Base-by-base conservation (phyloP, 345 rosid species). In the Syzygium jambos region DNA sequence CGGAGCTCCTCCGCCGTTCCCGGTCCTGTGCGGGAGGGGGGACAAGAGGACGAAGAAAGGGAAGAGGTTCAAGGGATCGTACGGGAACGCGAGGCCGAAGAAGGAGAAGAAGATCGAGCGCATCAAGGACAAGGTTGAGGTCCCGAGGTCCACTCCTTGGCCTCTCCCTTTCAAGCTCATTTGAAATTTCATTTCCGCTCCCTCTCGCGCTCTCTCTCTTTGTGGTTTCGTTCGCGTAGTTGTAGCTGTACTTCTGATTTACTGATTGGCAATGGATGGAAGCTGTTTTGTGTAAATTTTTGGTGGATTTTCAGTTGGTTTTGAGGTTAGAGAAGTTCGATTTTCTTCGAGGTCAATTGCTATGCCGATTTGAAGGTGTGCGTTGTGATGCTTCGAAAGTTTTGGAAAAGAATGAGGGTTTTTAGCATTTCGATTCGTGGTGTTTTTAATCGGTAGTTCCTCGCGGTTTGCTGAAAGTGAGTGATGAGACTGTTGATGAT, bases 71-170 rank as follows among this genome's bases (percentile, higher is more conserved):
- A 96, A 94, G 65, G 98, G 99, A 68, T 94, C 99, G 84, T 95
- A 94, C 89, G 98, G 99, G 2, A 96, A 94, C 86, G 88, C 96
- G 87, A 92, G 98, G 91, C 97, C 98, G 65, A 95, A 94, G 93
- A 98, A 94, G 91, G 97, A 98, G 90, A 96, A 98, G 96, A 95
- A 68, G 98, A 94, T 95, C 5, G 96, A 96, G 89, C 93, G 99
- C 9, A 92, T 96, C 90, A 96, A 98, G 88, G 99, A 96, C 84
- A 98, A 89, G 91, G 93, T 94, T 23, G 99, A 98, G 90, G 93
- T 96, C 51, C 99, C 99, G 91, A 96, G 97, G 95, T 96, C 99
- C 54, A 98, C 98, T 83, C 99, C 99, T 56, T 98, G 98, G 99
- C 99, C 99, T 90, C 98, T 96, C 51, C 98, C 98, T 89, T 98